These are phyloP conservation scores for Scedosporium minutisporum DNA, from an alignment of 2,329 filamentous ascomycete genomes.

Conservation along the genomic window DNA sequence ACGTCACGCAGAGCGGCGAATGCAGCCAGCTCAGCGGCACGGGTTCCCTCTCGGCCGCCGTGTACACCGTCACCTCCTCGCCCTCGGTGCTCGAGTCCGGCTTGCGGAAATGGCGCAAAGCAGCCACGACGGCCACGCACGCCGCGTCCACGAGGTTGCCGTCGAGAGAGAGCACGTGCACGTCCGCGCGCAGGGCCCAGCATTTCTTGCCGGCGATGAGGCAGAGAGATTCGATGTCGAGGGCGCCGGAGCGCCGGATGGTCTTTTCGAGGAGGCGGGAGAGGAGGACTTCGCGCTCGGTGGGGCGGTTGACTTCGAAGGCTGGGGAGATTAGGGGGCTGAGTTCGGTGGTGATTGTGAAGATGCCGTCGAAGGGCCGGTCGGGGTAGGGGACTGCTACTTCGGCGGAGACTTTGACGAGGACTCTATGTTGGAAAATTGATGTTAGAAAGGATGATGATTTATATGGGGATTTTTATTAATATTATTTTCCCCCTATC, in stretches of 20 bases:
- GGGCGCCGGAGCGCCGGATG: slow-evolving; percentile 78
- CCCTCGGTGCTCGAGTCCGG: slow-evolving; percentile 83
- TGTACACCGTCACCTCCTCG: slow-evolving; percentile 76
- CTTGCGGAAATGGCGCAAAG: slow-evolving; percentile 81
- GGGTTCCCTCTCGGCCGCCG: slow-evolving; percentile 75
- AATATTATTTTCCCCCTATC: not conserved
- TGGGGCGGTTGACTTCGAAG: slow-evolving; percentile 77
- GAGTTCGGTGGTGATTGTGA: slow-evolving; percentile 84
- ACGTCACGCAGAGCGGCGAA: slow-evolving; percentile 83
- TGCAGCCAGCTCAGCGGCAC: slow-evolving; percentile 86
- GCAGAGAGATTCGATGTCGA: slow-evolving; percentile 93
- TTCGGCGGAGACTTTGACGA: slow-evolving; percentile 79
- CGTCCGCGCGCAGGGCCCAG: slow-evolving; percentile 83
- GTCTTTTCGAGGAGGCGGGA: slow-evolving; percentile 89
- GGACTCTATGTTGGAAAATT: slow-evolving; percentile 46
- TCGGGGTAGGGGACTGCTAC: slow-evolving; percentile 78
- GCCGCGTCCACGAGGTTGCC: slow-evolving; percentile 81
- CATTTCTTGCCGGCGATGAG: slow-evolving; percentile 84
- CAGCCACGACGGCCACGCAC: slow-evolving; percentile 79
- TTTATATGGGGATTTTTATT: too few relatives aligned
- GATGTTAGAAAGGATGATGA: not conserved
- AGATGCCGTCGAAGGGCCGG: slow-evolving; percentile 89
- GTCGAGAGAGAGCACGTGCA: slow-evolving; percentile 86
- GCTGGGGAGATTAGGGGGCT: slow-evolving; percentile 85
- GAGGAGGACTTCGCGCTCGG: slow-evolving; percentile 74